Evolutionary conservation across 371 early-diverging fungal species (phyloP), one percentile per base, ranked within the genome.

Genomic region (Enterospora canceri): DNA sequence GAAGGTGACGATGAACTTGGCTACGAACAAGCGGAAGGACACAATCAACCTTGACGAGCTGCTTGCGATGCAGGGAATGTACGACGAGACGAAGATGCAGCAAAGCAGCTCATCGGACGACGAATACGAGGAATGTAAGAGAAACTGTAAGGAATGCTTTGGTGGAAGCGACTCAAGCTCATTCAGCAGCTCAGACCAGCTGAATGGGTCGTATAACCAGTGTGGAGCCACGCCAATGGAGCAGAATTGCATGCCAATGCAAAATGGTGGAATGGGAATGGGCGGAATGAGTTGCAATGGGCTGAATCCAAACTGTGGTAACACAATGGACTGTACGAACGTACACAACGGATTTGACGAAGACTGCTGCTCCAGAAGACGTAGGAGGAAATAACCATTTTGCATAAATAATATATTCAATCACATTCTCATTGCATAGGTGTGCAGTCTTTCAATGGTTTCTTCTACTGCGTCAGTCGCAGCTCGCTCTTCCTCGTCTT

Each of bases 51-150:
- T 21, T 24, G 53, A 51, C 21, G 4, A 51, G 26, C 15, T 21
- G 18, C 8, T 15, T 18, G 53, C 26, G 19, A 4, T 21, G 15
- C 53, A 21, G 19, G 26, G 26, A 15, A 51, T 15, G 4, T 51
- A 24, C 26, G 21, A 15, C 21, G 4, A 51, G 4, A 19, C 26
- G 12, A 24, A 51, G 53, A 21, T 8, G 18, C 5, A 8, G 8
- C 4, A 15, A 15, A 51, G 53, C 26, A 51, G 53, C 26, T 8
- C 12, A 8, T 18, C 18, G 26, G 53, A 51, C 4, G 4, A 19
- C 5, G 53, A 51, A 51, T 40, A 40, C 40, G n/a, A n/a, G 40
- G 40, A 40, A 40, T 40, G 40, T n/a, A 40, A 40, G 40, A 40
- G n/a, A 40, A 12, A 40, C n/a, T 8, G 12, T 40, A 40, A n/a